Evolutionary conservation across 2,329 filamentous ascomycete genomes (phyloP).

Genomic region (Alternaria novae-zelandiae): DNA sequence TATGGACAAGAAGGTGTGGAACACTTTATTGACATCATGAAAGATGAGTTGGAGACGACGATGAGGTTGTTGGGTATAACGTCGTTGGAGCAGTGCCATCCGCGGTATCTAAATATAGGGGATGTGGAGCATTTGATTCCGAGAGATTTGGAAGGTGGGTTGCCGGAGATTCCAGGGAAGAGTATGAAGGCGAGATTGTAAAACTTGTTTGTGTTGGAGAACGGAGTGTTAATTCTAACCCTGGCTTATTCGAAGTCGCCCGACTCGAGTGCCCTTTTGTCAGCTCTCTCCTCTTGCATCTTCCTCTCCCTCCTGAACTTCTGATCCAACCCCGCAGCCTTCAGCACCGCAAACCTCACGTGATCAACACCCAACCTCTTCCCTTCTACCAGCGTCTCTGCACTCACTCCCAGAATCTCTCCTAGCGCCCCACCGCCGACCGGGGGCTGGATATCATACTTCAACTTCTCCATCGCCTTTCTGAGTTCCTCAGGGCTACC

Average conservation of each 20-base stretch:
- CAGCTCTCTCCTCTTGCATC: neutral
- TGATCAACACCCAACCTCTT: conserved; percentile 65
- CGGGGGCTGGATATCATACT: conserved; percentile 43
- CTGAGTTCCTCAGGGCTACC: conserved; percentile 54
- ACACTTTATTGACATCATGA: conserved; percentile 33
- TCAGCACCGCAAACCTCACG: conserved; percentile 68
- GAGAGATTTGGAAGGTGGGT: neutral
- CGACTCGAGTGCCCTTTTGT: neutral
- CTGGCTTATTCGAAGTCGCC: neutral
- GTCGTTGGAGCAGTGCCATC: conserved; percentile 63
- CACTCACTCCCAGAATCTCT: conserved; percentile 67
- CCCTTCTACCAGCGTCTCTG: conserved; percentile 56
- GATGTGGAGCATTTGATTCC: conserved; percentile 29
- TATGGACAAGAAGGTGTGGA: conserved; percentile 64
- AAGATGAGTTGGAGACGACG: conserved; percentile 37
- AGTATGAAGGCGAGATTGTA: neutral
- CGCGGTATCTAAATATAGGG: conserved; percentile 60
- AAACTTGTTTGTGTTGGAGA: neutral
- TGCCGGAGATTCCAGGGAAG: neutral
- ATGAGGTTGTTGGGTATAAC: conserved; percentile 69
- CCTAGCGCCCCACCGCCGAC: conserved; percentile 54
- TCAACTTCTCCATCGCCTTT: conserved; percentile 46
- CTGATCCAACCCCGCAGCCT: conserved; percentile 53
- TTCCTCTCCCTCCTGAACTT: conserved; percentile 1
- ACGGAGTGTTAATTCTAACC: neutral